These are phyloP conservation scores for Aspergillus egyptiacus DNA, from an alignment of 495 filamentous ascomycete genomes.

Conservation along the genomic window DNA sequence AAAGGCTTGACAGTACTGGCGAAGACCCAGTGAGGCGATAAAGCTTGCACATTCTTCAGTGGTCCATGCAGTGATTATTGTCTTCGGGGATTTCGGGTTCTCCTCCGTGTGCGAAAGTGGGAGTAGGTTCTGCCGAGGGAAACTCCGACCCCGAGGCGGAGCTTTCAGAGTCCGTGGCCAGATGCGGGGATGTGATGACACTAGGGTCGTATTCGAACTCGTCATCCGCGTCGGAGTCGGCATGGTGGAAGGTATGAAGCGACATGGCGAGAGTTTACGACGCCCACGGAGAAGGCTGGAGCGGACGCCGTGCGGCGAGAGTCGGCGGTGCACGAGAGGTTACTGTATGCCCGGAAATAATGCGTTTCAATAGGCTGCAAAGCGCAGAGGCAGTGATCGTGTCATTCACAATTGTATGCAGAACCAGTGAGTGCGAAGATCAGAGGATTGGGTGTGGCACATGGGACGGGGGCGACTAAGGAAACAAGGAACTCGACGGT, in stretches of 20 bases:
- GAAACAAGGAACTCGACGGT: neutral
- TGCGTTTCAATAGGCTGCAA: neutral
- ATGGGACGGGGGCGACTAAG: slow-evolving; percentile 18
- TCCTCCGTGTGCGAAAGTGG: slow-evolving; percentile 68
- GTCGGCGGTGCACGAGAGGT: neutral
- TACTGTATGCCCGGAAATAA: neutral
- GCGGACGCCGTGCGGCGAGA: slow-evolving; percentile 18
- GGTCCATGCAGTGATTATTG: slow-evolving; percentile 83
- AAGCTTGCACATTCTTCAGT: slow-evolving; percentile 85
- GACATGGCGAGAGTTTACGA: slow-evolving; percentile 33
- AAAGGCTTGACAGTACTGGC: slow-evolving; percentile 77
- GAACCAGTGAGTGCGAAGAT: slow-evolving; percentile 1
- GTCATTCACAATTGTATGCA: slow-evolving; percentile 3
- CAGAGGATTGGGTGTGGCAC: slow-evolving; percentile 15
- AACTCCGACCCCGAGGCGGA: slow-evolving; percentile 78
- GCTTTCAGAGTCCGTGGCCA: slow-evolving; percentile 69
- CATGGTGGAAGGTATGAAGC: slow-evolving; percentile 55
- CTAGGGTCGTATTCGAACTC: slow-evolving; percentile 91
- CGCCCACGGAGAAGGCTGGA: slow-evolving; percentile 7
- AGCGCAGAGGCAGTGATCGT: neutral
- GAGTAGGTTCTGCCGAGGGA: slow-evolving; percentile 78
- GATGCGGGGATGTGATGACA: slow-evolving; percentile 63
- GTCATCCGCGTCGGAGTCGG: slow-evolving; percentile 89
- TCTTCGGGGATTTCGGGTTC: slow-evolving; percentile 62
- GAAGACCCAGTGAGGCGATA: slow-evolving; percentile 68